Percentiles rank a stretch among this genome's conserved stretches.
Conservation (phyloP, 371 early-diverging fungal genomes). For the Dentiscutata heterogama region DNA sequence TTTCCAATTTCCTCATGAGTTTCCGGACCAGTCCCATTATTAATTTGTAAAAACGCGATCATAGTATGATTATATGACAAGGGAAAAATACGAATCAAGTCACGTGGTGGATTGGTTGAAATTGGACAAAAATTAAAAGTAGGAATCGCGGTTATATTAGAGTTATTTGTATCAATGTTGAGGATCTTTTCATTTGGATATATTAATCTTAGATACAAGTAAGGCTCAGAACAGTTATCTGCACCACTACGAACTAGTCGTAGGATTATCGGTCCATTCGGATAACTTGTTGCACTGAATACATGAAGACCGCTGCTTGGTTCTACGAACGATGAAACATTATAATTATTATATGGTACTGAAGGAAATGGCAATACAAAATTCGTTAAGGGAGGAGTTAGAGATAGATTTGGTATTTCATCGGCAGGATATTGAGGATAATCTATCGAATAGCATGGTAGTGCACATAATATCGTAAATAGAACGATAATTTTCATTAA, state of each 20-base stretch:
- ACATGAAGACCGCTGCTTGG: not conserved
- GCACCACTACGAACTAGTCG: not conserved
- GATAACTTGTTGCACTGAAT: not conserved
- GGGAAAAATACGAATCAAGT: not conserved
- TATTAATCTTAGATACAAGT: not conserved
- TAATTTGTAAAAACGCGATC: not conserved
- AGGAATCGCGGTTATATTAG: not conserved
- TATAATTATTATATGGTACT: too few species aligned
- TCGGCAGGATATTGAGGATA: too few species aligned
- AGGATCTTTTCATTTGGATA: not conserved
- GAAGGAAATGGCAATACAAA: too few species aligned
- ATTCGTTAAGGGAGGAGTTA: too few species aligned
- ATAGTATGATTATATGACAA: not conserved
- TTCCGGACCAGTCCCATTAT: not conserved
- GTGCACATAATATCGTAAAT: too few species aligned
- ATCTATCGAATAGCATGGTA: too few species aligned
- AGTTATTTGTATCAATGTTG: not conserved
- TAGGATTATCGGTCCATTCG: not conserved
- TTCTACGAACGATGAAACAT: too few species aligned
- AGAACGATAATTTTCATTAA: too few species aligned
- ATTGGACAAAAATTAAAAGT: slow-evolving; percentile 10
- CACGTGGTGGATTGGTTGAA: not conserved
- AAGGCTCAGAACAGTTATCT: not conserved
- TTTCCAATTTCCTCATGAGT: not conserved
- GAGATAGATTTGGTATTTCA: too few species aligned